Evolutionary conservation across 2,329 filamentous ascomycete species (phyloP).

Genomic region (Fusarium verrucosum): DNA sequence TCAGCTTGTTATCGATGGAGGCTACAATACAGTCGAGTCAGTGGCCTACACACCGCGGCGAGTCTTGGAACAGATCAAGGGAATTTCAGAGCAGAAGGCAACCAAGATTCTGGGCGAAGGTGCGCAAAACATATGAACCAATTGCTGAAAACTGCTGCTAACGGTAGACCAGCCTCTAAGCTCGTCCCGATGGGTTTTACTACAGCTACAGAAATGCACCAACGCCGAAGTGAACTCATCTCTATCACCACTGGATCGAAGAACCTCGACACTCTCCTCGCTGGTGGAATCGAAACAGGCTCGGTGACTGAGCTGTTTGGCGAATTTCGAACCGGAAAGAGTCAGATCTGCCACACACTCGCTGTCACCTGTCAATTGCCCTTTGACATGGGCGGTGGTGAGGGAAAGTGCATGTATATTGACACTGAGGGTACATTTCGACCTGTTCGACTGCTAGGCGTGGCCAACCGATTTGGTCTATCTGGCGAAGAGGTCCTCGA

Average conservation of each 20-base stretch:
- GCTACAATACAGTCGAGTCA: constrained; percentile 94
- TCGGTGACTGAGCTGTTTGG: constrained; percentile 98
- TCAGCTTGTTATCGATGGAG: constrained; percentile 88
- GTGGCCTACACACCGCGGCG: constrained; percentile 91
- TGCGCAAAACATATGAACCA: constrained; percentile 49
- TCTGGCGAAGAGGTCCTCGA: constrained; percentile 97
- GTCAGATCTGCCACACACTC: constrained; percentile 98
- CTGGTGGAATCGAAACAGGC: constrained; percentile 94
- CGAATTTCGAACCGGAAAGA: constrained; percentile 97
- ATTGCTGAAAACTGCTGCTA: background rate
- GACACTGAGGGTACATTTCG: constrained; percentile 98
- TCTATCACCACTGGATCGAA: constrained; percentile 98
- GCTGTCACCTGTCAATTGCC: constrained; percentile 97
- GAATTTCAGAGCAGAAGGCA: constrained; percentile 97
- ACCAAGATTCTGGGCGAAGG: constrained; percentile 90
- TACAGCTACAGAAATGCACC: constrained; percentile 98
- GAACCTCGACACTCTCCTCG: constrained; percentile 92
- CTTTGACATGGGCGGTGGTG: constrained; percentile 98
- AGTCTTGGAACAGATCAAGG: constrained; percentile 92
- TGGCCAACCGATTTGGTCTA: constrained; percentile 92
- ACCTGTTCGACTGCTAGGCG: constrained; percentile 87
- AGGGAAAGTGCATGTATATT: constrained; percentile 98
- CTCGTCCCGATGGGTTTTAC: constrained; percentile 99
- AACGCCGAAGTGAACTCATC: constrained; percentile 93
- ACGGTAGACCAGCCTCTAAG: constrained; percentile 76